Percentiles rank a stretch among this genome's conserved stretches.
phyloP scores from a whole-genome alignment of 78 protist genomes.

The Dictyostelium intermedium region DNA sequence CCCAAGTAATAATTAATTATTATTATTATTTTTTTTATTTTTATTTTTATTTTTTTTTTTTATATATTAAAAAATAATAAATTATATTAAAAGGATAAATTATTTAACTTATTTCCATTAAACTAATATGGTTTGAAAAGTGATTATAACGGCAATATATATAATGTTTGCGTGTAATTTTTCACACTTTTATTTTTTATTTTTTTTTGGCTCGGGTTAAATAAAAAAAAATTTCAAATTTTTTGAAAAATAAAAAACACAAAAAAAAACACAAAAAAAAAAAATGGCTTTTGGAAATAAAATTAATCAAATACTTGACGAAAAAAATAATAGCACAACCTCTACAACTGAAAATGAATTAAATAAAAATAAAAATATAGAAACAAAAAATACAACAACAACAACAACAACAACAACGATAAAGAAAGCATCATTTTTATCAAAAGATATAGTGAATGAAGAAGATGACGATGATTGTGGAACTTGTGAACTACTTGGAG shows the following conservation, averaged over 20 bases:
- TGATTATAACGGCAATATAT: not conserved
- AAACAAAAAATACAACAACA: not conserved
- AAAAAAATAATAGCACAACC: not conserved
- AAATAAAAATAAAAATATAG: not conserved
- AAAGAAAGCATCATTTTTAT: not conserved
- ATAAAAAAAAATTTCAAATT: not conserved
- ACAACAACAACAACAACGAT: not conserved
- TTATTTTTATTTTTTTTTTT: too few relatives aligned
- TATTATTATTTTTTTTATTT: too few relatives aligned
- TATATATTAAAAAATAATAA: too few relatives aligned
- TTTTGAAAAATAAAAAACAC: not conserved
- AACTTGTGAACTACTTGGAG: constrained; percentile 39
- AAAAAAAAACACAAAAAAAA: not conserved
- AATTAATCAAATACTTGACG: not conserved
- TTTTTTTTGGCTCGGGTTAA: not conserved
- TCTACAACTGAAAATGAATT: not conserved
- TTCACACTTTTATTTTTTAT: not conserved
- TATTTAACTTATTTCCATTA: too few relatives aligned
- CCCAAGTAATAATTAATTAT: too few relatives aligned
- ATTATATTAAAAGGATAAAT: too few relatives aligned
- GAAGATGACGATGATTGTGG: constrained; percentile 51
- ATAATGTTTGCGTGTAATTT: not conserved
- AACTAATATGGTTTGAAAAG: not conserved
- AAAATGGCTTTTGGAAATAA: constrained; percentile 2
- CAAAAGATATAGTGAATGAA: not conserved